Base-by-base conservation (phyloP, 352 stramenopile species). In the Elongisporangium senticosum region DNA sequence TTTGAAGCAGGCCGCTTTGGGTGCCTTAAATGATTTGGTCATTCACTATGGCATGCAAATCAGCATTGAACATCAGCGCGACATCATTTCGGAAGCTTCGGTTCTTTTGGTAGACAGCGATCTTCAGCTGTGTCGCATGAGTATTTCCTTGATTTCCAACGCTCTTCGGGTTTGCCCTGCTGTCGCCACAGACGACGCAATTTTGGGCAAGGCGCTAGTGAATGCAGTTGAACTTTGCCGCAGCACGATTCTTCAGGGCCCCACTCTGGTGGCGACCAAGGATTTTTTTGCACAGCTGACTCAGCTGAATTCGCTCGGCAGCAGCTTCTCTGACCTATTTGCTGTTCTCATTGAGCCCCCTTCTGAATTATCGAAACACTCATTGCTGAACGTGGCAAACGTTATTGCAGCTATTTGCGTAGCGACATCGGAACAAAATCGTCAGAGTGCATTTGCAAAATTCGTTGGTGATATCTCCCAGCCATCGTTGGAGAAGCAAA, bases 81-180 rank as follows among this genome's bases (percentile, higher is more conserved):
- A 90, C 24, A 83, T 98, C 7, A 73, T 99, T 7, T 72, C 86
- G 15, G 96, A 99, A 65, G 72, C 94, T 13, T 89, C 95, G 14
- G 58, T 76, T 28, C 82, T 99, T 13, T 83, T 99, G 52, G 79
- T 89, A 13, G 96, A 99, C 69, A 89, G 83, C n/a, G 97, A 99
- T 67, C 74, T 99, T 15, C 96, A 99, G 68, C 68, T 99, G 37
- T 98, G 93, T 58, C 92, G 98, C 61, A 84, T 98, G 43, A 87
- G 90, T 39, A 85, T 99, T 55, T 92, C 83, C 50, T 71, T 98
- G 24, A 78, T 95, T 37, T 83, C 79, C 22, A 84, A 89, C 50
- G 69, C 90, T 1, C 68, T 97, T 23, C 63, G 75, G 22, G 76
- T 91, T 2, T 89, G 81, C 19, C 74, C 89, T 0, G 56, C 58